phyloP scores from a whole-genome alignment of 2,329 filamentous ascomycete genomes.

The Fusarium clavum region DNA sequence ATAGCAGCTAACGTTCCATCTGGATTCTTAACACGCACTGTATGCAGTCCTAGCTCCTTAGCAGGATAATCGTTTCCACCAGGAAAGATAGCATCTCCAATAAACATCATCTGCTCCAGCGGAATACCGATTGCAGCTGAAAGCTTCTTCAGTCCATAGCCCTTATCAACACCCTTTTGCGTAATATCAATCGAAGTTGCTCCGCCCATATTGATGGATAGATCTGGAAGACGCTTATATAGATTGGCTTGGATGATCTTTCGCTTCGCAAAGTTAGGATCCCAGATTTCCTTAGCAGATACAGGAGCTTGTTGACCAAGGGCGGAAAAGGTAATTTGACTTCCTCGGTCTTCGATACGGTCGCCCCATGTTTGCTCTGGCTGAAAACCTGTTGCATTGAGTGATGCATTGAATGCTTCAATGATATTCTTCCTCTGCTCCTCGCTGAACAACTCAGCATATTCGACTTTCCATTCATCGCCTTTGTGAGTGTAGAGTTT shows the following conservation, averaged over 20 bases:
- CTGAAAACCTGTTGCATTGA: constrained; percentile 13
- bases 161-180: constrained; percentile 22
- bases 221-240: constrained; percentile 15
- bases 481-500: constrained; percentile 22
- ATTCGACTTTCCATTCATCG: constrained; percentile 16
- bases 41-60: constrained; percentile 17
- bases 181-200: constrained; percentile 25
- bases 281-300: constrained; percentile 17
- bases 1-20: constrained; percentile 23
- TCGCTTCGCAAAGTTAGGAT: constrained; percentile 21
- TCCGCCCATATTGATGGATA: constrained; percentile 24
- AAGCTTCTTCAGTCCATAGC: constrained; percentile 21
- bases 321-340: constrained; percentile 19
- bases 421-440: constrained; percentile 24
- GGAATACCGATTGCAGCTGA: constrained; percentile 10
- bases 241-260: constrained; percentile 19
- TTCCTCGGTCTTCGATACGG: constrained; percentile 19
- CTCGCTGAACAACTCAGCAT: constrained; percentile 15
- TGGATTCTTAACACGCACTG: constrained; percentile 20
- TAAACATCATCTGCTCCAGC: constrained; percentile 20
- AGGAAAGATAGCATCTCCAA: constrained; percentile 21
- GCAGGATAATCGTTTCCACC: constrained; percentile 26
- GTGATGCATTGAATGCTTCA: constrained; percentile 15
- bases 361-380: constrained; percentile 26
- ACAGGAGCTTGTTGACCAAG: constrained; percentile 18